Evolutionary conservation across 2,329 filamentous ascomycete genomes (phyloP).

Genomic region (Furcasterigmium furcatum): DNA sequence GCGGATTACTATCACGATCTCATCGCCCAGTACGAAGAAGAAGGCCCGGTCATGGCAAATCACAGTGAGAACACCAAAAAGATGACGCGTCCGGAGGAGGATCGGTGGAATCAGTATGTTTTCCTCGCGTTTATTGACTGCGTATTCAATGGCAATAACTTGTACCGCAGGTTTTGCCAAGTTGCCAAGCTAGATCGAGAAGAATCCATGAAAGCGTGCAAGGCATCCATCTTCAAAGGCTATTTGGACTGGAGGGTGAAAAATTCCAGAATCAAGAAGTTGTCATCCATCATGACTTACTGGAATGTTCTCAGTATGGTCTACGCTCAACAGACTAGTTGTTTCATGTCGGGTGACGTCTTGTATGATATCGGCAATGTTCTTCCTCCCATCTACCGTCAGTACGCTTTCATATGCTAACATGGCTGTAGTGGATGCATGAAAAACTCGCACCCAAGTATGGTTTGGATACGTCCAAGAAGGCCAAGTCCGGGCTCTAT

Average conservation of each 20-base stretch:
- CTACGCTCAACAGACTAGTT: constrained; percentile 11
- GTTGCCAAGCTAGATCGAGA: constrained; percentile 6
- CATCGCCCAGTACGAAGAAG: constrained; percentile 11
- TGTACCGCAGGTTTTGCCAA: constrained; percentile 13
- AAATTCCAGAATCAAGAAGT: constrained; percentile 16
- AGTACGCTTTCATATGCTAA: constrained; percentile 6
- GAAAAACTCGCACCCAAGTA: constrained; percentile 8
- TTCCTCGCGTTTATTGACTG: constrained; percentile 6
- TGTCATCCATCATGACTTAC: constrained; percentile 13
- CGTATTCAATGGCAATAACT: neutral
- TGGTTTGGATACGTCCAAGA: constrained; percentile 15
- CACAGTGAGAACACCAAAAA: constrained; percentile 10
- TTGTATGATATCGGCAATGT: constrained; percentile 16
- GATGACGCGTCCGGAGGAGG: constrained; percentile 13
- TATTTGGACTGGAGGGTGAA: constrained; percentile 15
- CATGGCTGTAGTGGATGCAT: constrained; percentile 13
- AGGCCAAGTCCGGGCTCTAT: constrained; percentile 16
- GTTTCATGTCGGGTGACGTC: constrained; percentile 11
- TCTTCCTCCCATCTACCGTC: constrained; percentile 2
- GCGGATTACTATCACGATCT: constrained; percentile 12
- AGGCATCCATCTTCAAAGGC: constrained; percentile 15
- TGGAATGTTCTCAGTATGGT: constrained; percentile 17
- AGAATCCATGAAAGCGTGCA: constrained; percentile 7
- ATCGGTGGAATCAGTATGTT: constrained; percentile 14
- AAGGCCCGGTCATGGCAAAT: constrained; percentile 14